These are phyloP conservation scores for Hibiscus trionum DNA, from an alignment of 345 rosid species.

Conservation along the genomic window DNA sequence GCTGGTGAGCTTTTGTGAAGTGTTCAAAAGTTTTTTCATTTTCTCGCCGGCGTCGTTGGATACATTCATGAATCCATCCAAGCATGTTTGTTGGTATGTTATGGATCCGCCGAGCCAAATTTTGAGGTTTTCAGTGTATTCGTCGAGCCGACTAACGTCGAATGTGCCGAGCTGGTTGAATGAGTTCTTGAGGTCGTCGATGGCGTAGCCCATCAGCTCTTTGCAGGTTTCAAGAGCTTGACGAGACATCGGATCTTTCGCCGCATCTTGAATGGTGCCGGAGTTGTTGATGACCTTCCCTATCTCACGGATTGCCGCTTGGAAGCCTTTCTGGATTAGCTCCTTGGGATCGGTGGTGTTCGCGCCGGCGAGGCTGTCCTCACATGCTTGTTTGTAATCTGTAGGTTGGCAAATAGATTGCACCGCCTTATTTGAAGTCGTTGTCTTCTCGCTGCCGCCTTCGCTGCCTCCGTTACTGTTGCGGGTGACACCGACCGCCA, in stretches of 20 bases:
- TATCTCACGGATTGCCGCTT: slow-evolving; percentile 34
- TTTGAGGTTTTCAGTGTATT: slow-evolving; percentile 40
- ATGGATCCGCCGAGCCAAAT: slow-evolving; percentile 72
- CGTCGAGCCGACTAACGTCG: slow-evolving; percentile 24
- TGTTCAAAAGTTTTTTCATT: slow-evolving; percentile 34
- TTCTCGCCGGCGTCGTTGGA: slow-evolving; percentile 31
- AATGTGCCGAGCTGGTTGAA: slow-evolving; percentile 30
- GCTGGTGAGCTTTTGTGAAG: slow-evolving; percentile 45
- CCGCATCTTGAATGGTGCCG: slow-evolving; percentile 26
- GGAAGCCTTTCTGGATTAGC: slow-evolving; percentile 45
- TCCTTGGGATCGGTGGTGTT: slow-evolving; percentile 38
- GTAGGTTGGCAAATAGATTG: slow-evolving; percentile 56
- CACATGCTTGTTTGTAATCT: slow-evolving; percentile 48
- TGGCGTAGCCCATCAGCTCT: slow-evolving; percentile 42
- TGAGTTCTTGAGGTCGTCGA: slow-evolving; percentile 46
- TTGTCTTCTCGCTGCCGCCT: background rate
- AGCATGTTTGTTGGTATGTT: slow-evolving; percentile 67
- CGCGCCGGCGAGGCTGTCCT: background rate
- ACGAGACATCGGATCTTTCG: slow-evolving; percentile 39
- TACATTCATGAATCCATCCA: slow-evolving; percentile 57
- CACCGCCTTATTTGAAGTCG: slow-evolving; percentile 35
- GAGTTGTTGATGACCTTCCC: slow-evolving; percentile 34
- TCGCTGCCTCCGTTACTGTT: background rate
- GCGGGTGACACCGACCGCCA: slow-evolving; percentile 28
- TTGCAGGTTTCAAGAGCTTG: slow-evolving; percentile 50